A percentile compares a stretch with the other conserved stretches of the same genome.
phyloP scores from a whole-genome alignment of 1,139 yeast species.

The Diutina mesorugosa region DNA sequence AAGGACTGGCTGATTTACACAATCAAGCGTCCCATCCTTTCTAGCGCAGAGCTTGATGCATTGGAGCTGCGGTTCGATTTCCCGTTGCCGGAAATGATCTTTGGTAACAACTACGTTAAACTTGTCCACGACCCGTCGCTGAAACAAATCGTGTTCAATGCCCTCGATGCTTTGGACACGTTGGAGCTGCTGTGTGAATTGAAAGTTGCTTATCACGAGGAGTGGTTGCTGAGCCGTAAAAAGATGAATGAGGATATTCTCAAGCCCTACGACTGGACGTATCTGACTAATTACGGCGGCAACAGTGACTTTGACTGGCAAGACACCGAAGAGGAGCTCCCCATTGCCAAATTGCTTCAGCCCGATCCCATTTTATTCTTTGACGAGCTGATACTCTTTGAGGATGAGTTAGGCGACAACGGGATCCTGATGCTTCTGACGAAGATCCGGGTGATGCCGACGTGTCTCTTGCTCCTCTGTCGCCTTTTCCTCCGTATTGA shows the following conservation, averaged over 20 bases:
- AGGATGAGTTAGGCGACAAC: constrained; percentile 93
- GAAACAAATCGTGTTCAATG: constrained; percentile 46
- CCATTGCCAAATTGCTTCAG: constrained; percentile 51
- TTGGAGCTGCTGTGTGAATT: constrained; percentile 33
- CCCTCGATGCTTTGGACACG: constrained; percentile 66
- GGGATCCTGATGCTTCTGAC: constrained; percentile 72
- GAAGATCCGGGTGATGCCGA: constrained; percentile 83
- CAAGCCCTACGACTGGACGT: constrained; percentile 95
- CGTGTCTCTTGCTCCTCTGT: constrained; percentile 57
- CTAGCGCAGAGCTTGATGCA: constrained; percentile 59
- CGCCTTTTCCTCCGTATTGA: constrained; percentile 83
- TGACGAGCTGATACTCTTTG: constrained; percentile 80
- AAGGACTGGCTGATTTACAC: constrained; percentile 72
- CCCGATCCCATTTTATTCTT: constrained; percentile 83
- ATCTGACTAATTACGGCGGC: constrained; percentile 71
- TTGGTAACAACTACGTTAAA: constrained; percentile 72
- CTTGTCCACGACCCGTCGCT: constrained; percentile 19
- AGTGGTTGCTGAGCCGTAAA: constrained; percentile 46
- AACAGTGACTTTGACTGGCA: constrained; percentile 10
- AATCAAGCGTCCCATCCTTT: constrained; percentile 63
- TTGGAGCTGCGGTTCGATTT: constrained; percentile 49
- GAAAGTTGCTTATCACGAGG: constrained; percentile 75
- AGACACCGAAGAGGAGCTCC: constrained; percentile 31
- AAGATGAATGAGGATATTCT: constrained; percentile 21
- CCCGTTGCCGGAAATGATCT: constrained; percentile 95